Evolutionary conservation across 306 rosid species (phyloP), one percentile per base, ranked within the genome.

Genomic region (Carpinus viminea): DNA sequence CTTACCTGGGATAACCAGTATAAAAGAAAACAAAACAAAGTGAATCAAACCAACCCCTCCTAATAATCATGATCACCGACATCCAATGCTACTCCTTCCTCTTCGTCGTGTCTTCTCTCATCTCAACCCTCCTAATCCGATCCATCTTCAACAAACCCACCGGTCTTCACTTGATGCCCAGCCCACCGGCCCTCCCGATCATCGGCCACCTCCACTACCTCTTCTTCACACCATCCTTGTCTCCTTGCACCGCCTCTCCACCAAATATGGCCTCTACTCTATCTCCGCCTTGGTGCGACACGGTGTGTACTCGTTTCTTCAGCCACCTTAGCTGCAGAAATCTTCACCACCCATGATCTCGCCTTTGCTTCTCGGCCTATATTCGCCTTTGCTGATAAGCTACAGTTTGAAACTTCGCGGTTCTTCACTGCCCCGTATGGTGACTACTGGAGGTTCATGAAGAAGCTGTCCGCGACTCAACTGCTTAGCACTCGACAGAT

Each of bases 361-460:
- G 50, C 82, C 43, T 88, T 88, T 70, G 34, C 88, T 1, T 85
- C 86, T 4, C 75, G 86, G 12, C 88, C 90, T 12, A 45, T 66
- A 2, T 88, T 88, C 1, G 88, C 90, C 13, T 88, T 38, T 31
- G 84, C 88, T 1, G 83, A 84, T 2, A 84, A 81, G 7, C 34
- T 84, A 16, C 92, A 79, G 0, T 88, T 72, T 16, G 90, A 82
- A 0, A 80, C 71, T 60, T 80, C 83, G 0, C 88, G 90, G 2
- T 88, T 86, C 74, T 68, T 89, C 34, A 85, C 85, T 2, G 88
- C 90, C 12, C 82, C 86, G 3, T 88, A 88, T 8, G 87, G 88
- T 31, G 81, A 81, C 36, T 88, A 84, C 74, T 88, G 88, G 92
- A 76, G 87, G 36, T 86, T 82, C 87, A 88, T 88, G 88, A 88